phyloP scores from a whole-genome alignment of 2,329 filamentous ascomycete genomes.

The Colletotrichum agaves region DNA sequence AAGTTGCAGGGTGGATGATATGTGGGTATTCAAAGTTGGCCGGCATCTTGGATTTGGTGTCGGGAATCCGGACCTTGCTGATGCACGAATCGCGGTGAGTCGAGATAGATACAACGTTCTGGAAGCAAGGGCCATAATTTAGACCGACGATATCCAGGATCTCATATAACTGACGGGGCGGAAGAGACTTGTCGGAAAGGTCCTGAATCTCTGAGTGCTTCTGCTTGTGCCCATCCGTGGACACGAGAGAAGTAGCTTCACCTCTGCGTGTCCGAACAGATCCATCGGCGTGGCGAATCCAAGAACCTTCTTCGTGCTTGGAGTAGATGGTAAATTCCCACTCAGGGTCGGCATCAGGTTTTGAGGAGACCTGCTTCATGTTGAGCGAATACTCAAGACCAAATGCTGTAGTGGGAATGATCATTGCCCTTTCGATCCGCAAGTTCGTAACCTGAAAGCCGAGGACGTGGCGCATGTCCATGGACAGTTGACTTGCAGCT shows the following conservation, averaged over 20 bases:
- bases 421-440: conserved; percentile 60
- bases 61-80: conserved; percentile 55
- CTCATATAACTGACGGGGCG: conserved; percentile 61
- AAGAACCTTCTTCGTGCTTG: conserved; percentile 48
- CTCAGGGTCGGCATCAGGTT: conserved; percentile 22
- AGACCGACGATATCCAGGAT: conserved; percentile 61
- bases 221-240: conserved; percentile 24
- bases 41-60: conserved; percentile 65
- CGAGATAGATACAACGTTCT: conserved; percentile 54
- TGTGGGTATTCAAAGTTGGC: conserved; percentile 63
- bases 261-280: conserved; percentile 38
- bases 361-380: conserved; percentile 46
- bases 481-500: conserved; percentile 53
- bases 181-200: conserved; percentile 47
- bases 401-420: conserved; percentile 57
- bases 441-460: conserved; percentile 59
- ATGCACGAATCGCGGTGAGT: conserved; percentile 49
- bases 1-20: conserved; percentile 66
- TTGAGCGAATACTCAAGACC: conserved; percentile 63
- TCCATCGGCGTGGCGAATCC: conserved; percentile 35
- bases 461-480: conserved; percentile 38
- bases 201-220: conserved; percentile 41
- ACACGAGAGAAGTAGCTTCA: not conserved
- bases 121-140: conserved; percentile 62
- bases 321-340: conserved; percentile 60